These are phyloP conservation scores for Scedosporium minutisporum DNA, from an alignment of 2,329 filamentous ascomycete genomes.

Conservation along the genomic window DNA sequence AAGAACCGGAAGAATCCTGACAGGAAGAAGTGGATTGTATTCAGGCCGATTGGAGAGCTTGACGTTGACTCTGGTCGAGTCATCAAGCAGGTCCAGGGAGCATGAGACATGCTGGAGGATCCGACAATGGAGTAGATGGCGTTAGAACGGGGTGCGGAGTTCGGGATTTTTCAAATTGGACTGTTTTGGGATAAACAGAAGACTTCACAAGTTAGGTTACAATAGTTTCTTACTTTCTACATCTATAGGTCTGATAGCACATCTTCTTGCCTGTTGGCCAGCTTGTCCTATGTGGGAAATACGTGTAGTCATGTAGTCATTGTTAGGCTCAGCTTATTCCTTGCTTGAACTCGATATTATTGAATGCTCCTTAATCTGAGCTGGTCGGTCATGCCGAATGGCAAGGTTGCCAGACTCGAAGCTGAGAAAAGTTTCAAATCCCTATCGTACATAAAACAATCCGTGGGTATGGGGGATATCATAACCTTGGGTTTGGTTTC, in stretches of 20 bases:
- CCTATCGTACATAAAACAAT: not conserved
- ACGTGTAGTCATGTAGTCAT: no score
- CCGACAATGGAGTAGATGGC: not conserved
- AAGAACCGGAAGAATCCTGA: not conserved
- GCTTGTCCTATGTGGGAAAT: no score
- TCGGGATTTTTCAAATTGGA: not conserved
- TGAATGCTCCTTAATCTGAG: no score
- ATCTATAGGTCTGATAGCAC: no score
- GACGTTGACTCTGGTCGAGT: slow-evolving; percentile 2
- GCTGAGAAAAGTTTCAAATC: no score
- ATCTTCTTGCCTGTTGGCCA: no score
- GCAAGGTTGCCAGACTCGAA: not conserved
- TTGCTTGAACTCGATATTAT: no score
- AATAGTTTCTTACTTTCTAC: no score
- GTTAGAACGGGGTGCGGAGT: no score
- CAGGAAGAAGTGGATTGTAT: not conserved
- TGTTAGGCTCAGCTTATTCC: no score
- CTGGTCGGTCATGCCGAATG: not conserved
- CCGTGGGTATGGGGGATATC: not conserved
- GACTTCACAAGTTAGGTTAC: no score
- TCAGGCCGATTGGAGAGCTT: not conserved
- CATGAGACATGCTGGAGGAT: not conserved
- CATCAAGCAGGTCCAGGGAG: not conserved
- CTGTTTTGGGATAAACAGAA: not conserved
- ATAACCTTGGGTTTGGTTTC: not conserved